Percentiles rank a stretch among this genome's conserved stretches.
phyloP scores from a whole-genome alignment of 2,329 filamentous ascomycete genomes.

The Colletotrichum gigasporum region DNA sequence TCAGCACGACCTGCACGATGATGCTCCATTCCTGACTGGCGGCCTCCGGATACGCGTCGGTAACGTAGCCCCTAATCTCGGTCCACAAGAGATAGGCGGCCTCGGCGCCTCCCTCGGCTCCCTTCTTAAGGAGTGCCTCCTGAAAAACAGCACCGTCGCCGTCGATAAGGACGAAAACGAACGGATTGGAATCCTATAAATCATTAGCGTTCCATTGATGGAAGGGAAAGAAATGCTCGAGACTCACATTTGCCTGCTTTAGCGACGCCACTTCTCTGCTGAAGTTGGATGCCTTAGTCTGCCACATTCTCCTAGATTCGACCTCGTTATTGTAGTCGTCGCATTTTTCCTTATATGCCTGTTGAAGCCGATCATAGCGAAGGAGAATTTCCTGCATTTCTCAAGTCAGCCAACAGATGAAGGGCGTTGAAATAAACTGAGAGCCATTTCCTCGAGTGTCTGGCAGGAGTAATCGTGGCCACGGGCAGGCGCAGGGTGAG shows the following conservation, averaged over 20 bases:
- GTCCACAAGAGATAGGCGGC: slow-evolving; percentile 41
- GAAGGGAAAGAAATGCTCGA: not conserved
- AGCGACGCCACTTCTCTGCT: slow-evolving; percentile 17
- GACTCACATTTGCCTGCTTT: slow-evolving; percentile 29
- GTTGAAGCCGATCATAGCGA: slow-evolving; percentile 12
- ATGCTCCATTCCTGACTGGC: slow-evolving; percentile 43
- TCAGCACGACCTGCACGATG: slow-evolving; percentile 44
- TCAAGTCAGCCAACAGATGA: not conserved
- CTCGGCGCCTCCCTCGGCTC: slow-evolving; percentile 43
- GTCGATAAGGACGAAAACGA: slow-evolving; percentile 46
- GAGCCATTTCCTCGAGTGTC: not conserved
- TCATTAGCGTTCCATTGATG: not conserved
- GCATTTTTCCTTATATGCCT: slow-evolving; percentile 26
- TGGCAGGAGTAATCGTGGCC: too few relatives aligned
- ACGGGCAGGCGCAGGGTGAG: not conserved
- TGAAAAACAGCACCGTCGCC: slow-evolving; percentile 47
- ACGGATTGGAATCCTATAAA: slow-evolving; percentile 41
- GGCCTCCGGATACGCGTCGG: slow-evolving; percentile 36
- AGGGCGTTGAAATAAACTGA: not conserved
- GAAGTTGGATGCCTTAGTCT: slow-evolving; percentile 27
- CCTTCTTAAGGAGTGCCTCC: slow-evolving; percentile 41
- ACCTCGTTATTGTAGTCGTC: slow-evolving; percentile 35
- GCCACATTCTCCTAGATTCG: slow-evolving; percentile 35
- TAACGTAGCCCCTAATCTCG: slow-evolving; percentile 37
- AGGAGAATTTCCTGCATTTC: slow-evolving; percentile 9